Percentiles rank a stretch among this genome's conserved stretches.
Evolutionary conservation across 2,329 filamentous ascomycete species (phyloP).

Genomic region (Ophiostoma ips): DNA sequence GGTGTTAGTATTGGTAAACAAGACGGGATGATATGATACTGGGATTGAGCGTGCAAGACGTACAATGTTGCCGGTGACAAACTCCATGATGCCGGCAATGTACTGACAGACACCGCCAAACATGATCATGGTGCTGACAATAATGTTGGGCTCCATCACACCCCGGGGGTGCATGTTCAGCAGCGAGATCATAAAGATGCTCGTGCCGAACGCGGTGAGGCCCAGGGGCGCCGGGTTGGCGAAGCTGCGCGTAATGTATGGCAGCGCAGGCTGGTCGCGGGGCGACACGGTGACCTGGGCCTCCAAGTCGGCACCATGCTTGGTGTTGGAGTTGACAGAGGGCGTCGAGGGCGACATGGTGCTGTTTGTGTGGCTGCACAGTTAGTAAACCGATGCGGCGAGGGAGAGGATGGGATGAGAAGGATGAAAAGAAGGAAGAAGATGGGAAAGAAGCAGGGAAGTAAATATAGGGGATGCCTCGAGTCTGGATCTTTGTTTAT

Average conservation of each 20-base stretch:
- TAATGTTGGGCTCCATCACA: constrained; percentile 48
- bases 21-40: no score
- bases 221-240: constrained; percentile 69
- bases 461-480: no score
- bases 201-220: constrained; percentile 65
- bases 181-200: constrained; percentile 65
- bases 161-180: constrained; percentile 59
- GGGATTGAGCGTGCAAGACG: not conserved
- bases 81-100: constrained; percentile 79
- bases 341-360: constrained; percentile 9
- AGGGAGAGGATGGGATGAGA: not conserved
- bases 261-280: constrained; percentile 10
- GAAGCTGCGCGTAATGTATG: constrained; percentile 25
- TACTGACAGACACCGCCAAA: constrained; percentile 70
- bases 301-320: constrained; percentile 10
- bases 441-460: no score
- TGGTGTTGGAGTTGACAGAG: constrained; percentile 7
- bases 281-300: constrained; percentile 7
- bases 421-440: not conserved
- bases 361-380: no score
- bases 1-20: not conserved
- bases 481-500: no score
- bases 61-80: constrained; percentile 62
- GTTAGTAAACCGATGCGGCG: not conserved
- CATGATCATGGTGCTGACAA: constrained; percentile 57